Evolutionary conservation across 1,139 yeast species (phyloP).

Genomic region (Saccharomycopsis hybrid): DNA sequence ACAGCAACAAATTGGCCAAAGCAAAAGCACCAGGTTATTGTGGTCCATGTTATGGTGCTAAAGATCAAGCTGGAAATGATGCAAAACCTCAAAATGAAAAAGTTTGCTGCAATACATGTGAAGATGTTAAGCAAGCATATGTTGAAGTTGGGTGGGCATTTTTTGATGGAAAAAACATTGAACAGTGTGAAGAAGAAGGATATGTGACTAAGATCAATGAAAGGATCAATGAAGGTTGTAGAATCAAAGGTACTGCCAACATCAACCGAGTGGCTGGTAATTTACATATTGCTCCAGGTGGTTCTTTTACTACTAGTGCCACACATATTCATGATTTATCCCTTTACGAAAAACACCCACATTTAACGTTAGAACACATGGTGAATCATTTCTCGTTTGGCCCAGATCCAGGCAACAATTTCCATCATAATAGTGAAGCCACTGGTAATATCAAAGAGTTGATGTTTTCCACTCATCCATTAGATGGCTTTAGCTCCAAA

Average conservation of each 20-base stretch:
- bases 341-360: conserved; percentile 49
- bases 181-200: conserved; percentile 87
- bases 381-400: conserved; percentile 86
- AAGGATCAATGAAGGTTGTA: conserved; percentile 77
- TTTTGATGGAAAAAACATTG: conserved; percentile 76
- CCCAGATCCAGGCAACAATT: conserved; percentile 38
- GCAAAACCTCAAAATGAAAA: conserved; percentile 30
- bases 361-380: conserved; percentile 58
- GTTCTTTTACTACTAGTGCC: conserved; percentile 46
- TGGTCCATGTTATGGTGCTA: conserved; percentile 89
- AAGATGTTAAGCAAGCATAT: conserved; percentile 73
- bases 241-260: conserved; percentile 70
- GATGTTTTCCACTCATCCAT: conserved; percentile 54
- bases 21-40: conserved; percentile 49
- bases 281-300: conserved; percentile 94
- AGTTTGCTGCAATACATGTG: conserved; percentile 82
- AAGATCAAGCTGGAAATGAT: conserved; percentile 54
- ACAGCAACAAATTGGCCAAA: conserved; percentile 24
- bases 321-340: conserved; percentile 83
- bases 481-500: conserved; percentile 47
- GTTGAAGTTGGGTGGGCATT: conserved; percentile 79
- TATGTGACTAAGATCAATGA: conserved; percentile 57
- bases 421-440: conserved; percentile 26
- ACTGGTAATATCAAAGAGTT: conserved; percentile 7
- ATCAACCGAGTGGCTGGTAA: conserved; percentile 87